Evolutionary conservation across 371 early-diverging fungal genomes (phyloP).

Genomic region (Mortierella sp.): DNA sequence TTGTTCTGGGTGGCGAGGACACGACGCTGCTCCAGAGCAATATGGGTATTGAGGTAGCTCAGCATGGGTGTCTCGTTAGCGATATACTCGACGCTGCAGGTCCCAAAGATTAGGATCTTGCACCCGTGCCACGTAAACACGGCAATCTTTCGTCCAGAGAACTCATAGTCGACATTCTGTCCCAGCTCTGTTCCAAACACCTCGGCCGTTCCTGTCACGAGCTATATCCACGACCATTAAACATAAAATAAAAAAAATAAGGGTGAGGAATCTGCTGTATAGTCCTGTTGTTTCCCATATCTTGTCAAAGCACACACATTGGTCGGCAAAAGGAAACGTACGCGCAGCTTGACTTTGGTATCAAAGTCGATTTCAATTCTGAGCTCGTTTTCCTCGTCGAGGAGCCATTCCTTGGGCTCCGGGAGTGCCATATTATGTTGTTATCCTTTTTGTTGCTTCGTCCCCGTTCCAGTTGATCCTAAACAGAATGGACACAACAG

Average conservation of each 20-base stretch:
- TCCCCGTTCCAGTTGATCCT: not conserved
- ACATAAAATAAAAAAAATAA: not conserved
- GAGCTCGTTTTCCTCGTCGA: slow-evolving; percentile 65
- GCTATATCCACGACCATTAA: slow-evolving; percentile 60
- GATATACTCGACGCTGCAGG: slow-evolving; percentile 84
- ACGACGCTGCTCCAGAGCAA: slow-evolving; percentile 87
- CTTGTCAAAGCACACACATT: not conserved
- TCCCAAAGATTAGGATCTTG: slow-evolving; percentile 75
- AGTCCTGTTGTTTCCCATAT: not conserved
- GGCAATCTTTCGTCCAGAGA: slow-evolving; percentile 90
- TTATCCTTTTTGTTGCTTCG: not conserved
- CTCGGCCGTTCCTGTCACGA: slow-evolving; percentile 87
- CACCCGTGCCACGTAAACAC: slow-evolving; percentile 97
- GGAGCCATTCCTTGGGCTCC: slow-evolving; percentile 61
- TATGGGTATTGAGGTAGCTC: slow-evolving; percentile 88
- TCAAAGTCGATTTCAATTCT: slow-evolving; percentile 69
- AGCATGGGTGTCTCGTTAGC: slow-evolving; percentile 96
- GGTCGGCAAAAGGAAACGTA: slow-evolving; percentile 22
- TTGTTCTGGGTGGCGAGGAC: slow-evolving; percentile 64
- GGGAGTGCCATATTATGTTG: not conserved
- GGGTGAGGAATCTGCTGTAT: not conserved
- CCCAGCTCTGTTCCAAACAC: slow-evolving; percentile 94
- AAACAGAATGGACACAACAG: not conserved
- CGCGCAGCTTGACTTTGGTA: slow-evolving; percentile 59
- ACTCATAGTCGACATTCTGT: slow-evolving; percentile 77